phyloP scores from a whole-genome alignment of 164 flowering plant species.

The Saururus chinensis region DNA sequence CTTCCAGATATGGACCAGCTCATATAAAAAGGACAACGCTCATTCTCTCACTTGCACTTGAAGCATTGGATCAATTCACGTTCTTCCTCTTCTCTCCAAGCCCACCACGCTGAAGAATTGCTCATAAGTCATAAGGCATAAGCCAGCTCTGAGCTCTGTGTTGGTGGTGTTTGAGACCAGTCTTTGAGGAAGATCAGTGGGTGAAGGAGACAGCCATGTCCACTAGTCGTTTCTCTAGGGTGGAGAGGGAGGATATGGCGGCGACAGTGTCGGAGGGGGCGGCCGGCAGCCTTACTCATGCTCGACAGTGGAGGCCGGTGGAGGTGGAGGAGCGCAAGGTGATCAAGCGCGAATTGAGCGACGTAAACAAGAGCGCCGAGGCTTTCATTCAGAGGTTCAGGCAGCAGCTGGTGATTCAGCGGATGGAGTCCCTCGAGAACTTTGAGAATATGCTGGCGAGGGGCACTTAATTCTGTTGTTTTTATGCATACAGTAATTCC shows the following conservation, averaged over 20 bases:
- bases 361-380: slow-evolving; percentile 60
- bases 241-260: slow-evolving; percentile 6
- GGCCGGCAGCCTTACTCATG: neutral
- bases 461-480: slow-evolving; percentile 35
- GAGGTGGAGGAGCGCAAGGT: slow-evolving; percentile 6
- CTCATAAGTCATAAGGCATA: neutral
- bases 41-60: no score
- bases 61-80: no score
- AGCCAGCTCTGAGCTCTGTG: neutral
- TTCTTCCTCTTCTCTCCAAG: no score
- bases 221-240: neutral
- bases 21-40: no score
- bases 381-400: slow-evolving; percentile 61
- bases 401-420: slow-evolving; percentile 50
- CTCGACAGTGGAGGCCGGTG: slow-evolving; percentile 1
- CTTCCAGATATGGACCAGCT: no score
- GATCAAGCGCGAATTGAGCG: slow-evolving; percentile 31
- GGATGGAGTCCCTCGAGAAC: slow-evolving; percentile 73
- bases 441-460: slow-evolving; percentile 53
- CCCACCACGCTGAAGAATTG: no score
- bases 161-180: no score
- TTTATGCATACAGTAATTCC: no score
- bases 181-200: neutral
- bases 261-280: neutral
- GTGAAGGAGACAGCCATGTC: neutral